Conservation (phyloP, 1,139 yeast species). For the Nakaseomyces glabratus region DNA sequence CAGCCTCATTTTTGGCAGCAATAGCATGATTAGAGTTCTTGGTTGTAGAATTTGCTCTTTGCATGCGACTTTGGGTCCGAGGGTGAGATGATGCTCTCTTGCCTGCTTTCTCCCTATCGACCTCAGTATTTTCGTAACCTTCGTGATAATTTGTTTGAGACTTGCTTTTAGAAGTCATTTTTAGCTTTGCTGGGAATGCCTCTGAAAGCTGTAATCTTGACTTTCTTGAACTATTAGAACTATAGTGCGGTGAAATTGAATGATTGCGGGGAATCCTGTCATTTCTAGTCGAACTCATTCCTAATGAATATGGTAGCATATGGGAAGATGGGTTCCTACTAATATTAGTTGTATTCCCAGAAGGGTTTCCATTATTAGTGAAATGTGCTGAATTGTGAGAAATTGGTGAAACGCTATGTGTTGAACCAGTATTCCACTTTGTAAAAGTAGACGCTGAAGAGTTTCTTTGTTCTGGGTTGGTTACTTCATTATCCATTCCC, state of each 20-base stretch:
- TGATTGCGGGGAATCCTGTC: slow-evolving; percentile 9
- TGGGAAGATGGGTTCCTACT: slow-evolving; percentile 8
- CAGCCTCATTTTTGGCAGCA: no score
- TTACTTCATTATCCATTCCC: slow-evolving; percentile 10
- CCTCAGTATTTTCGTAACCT: no score
- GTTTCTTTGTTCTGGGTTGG: slow-evolving; percentile 7
- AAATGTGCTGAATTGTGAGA: not conserved
- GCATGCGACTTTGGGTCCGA: no score
- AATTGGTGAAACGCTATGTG: slow-evolving; percentile 5
- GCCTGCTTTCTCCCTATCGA: no score
- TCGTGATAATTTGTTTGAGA: not conserved
- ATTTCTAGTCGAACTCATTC: slow-evolving; percentile 10
- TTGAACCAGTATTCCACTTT: slow-evolving; percentile 6
- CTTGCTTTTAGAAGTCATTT: not conserved
- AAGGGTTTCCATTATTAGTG: slow-evolving; percentile 3
- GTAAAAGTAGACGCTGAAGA: slow-evolving; percentile 8
- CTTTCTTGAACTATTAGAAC: slow-evolving; percentile 2
- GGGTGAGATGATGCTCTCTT: no score
- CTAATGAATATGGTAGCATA: slow-evolving; percentile 4
- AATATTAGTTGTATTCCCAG: slow-evolving; percentile 7
- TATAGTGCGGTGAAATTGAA: slow-evolving; percentile 3
- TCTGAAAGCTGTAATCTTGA: slow-evolving; percentile 2
- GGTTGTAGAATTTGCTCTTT: no score
- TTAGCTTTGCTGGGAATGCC: slow-evolving; percentile 1
- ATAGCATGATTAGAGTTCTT: no score